These are phyloP conservation scores for Fraxinus velutina DNA, from an alignment of 305 asterid species.

Conservation along the genomic window DNA sequence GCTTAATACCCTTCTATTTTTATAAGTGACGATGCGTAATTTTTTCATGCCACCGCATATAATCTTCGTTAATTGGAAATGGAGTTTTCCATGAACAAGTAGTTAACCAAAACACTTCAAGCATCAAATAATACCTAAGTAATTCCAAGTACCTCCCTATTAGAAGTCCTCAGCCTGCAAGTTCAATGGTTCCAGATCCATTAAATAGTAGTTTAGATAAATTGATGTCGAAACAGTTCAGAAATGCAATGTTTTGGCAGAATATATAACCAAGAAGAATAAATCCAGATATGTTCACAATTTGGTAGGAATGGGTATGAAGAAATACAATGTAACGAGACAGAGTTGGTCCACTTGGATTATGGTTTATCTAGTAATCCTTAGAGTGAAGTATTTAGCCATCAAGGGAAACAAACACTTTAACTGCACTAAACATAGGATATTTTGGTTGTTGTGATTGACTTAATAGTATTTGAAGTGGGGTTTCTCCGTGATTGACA, in stretches of 20 bases:
- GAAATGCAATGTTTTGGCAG: neutral
- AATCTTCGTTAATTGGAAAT: neutral
- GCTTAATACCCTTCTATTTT: neutral
- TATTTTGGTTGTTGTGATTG: neutral
- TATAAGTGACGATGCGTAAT: neutral
- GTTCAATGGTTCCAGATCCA: neutral
- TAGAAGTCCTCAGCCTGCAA: neutral
- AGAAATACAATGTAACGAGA: neutral
- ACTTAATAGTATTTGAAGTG: neutral
- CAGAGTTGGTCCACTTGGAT: neutral
- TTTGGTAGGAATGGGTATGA: neutral
- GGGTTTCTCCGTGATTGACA: neutral
- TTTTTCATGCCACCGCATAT: neutral
- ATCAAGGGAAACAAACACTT: neutral
- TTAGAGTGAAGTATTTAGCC: neutral
- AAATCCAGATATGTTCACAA: neutral
- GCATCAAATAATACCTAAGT: neutral
- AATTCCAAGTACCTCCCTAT: neutral
- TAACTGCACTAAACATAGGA: neutral
- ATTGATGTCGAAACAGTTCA: neutral
- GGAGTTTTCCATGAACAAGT: neutral
- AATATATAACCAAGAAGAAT: neutral
- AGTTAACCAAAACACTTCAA: neutral
- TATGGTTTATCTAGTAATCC: neutral
- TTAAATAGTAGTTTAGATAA: neutral